Base-by-base conservation (phyloP, 257 asterid genomes). In the Osmanthus fragrans region DNA sequence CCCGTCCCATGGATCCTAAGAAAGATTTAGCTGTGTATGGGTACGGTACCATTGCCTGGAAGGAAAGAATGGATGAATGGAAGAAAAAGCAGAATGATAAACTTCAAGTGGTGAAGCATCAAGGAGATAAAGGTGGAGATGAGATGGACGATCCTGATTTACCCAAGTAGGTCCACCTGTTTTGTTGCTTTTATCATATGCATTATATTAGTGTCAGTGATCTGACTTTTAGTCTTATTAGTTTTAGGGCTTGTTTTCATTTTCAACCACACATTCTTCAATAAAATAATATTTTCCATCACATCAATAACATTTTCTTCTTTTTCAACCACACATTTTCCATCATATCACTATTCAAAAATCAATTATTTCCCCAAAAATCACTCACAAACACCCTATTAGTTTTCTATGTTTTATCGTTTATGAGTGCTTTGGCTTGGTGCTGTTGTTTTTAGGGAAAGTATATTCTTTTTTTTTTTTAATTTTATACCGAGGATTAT, bases 41-140 rank as follows among this genome's bases (percentile, higher is more conserved):
- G 3, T 94, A 94, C 56, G 99, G 99, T 5, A 92, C 98, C 47
- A 94, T 95, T 64, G 99, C 99, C 4, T 95, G 99, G 99, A 95
- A 95, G 83, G 98, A 95, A 73, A 92, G 99, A 82, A 93, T 95
- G 97, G 99, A 95, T 73, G 99, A 95, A 73, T 95, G 99, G 99
- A 95, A 92, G 86, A 91, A 84, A 83, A 94, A 91, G 86, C 99
- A 92, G 77, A 92, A 90, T 84, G 97, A 91, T 32, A 92, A 87
- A 51, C 92, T 95, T 66, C 98, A 95, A 86, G 97, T 95, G 76
- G 97, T 95, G 73, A 92, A 88, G 87, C 99, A 91, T 87, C 92
- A 90, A 86, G 97, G 97, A 51, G 89, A 77, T 76, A 88, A 85
- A 80, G 82, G 73, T 83, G 97, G 91, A 18, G 96, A 92, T 88